A percentile compares a stretch with the other conserved stretches of the same genome.
phyloP scores from a whole-genome alignment of 768 basidiomycete genomes.

The Leccinum variicolor region DNA sequence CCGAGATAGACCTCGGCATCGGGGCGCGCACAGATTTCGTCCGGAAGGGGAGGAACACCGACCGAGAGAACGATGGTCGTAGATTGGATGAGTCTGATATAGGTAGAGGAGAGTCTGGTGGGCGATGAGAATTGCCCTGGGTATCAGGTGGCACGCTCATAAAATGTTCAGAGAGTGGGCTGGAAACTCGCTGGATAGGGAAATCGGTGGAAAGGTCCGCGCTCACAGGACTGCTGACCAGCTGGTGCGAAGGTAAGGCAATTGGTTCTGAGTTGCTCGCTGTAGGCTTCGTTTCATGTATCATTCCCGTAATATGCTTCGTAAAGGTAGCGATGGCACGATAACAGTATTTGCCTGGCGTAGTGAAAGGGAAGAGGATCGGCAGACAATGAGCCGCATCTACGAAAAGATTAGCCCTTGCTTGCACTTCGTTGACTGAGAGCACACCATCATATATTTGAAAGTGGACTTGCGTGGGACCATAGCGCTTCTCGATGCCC shows the following conservation, averaged over 20 bases:
- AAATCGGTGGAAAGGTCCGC: not conserved
- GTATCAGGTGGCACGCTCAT: not conserved
- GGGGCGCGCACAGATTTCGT: slow-evolving; percentile 11
- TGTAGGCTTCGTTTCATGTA: slow-evolving; percentile 8
- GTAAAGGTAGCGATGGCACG: slow-evolving; percentile 71
- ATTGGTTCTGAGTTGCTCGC: slow-evolving; percentile 9
- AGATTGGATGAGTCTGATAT: not conserved
- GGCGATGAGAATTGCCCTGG: not conserved
- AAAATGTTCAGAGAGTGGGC: not conserved
- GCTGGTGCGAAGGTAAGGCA: not conserved
- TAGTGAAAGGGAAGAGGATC: slow-evolving; percentile 71
- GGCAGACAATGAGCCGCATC: slow-evolving; percentile 74
- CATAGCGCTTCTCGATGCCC: slow-evolving; percentile 49
- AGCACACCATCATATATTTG: slow-evolving; percentile 83
- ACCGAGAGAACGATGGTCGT: slow-evolving; percentile 11
- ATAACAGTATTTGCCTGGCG: slow-evolving; percentile 77
- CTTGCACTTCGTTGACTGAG: slow-evolving; percentile 18
- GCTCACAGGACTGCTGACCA: slow-evolving; percentile 2
- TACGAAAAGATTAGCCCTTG: slow-evolving; percentile 23
- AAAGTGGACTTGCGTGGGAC: slow-evolving; percentile 82
- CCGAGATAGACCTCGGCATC: slow-evolving; percentile 16
- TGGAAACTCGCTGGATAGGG: slow-evolving; percentile 1
- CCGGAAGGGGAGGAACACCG: slow-evolving; percentile 14
- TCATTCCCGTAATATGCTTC: slow-evolving; percentile 59
- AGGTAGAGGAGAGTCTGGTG: not conserved